These are phyloP conservation scores for Scenedesmus sp. DNA, from an alignment of 163 green algal genomes.

Conservation along the genomic window DNA sequence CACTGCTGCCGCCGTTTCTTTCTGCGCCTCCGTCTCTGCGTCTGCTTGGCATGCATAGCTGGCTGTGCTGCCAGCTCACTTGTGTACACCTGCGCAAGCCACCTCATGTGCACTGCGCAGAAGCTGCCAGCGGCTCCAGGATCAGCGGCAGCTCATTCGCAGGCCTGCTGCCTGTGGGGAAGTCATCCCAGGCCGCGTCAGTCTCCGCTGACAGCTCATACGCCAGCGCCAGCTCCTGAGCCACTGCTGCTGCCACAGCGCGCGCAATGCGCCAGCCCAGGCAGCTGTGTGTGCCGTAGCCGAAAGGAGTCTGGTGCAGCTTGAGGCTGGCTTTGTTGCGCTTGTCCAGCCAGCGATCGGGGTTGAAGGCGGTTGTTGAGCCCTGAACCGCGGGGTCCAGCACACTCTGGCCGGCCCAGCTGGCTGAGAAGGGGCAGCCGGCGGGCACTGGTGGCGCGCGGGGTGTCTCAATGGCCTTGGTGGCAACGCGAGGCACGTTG, in stretches of 20 bases:
- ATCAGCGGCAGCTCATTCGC: neutral
- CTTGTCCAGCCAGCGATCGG: slow-evolving; percentile 16
- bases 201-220: neutral
- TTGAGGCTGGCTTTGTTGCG: slow-evolving; percentile 22
- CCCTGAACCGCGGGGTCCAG: slow-evolving; percentile 13
- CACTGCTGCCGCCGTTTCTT: neutral
- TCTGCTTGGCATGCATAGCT: no score
- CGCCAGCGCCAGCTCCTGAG: neutral
- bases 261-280: slow-evolving; percentile 7
- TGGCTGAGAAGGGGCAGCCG: neutral
- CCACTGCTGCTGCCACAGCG: neutral
- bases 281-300: slow-evolving; percentile 27
- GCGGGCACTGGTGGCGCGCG: neutral
- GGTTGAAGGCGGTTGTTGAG: neutral
- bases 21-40: no score
- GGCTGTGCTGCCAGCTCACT: no score
- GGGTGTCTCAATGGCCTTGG: slow-evolving; percentile 3
- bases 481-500: slow-evolving; percentile 6
- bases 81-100: no score
- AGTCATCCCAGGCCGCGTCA: neutral
- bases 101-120: no score
- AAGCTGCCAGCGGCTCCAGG: neutral
- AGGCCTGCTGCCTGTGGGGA: neutral
- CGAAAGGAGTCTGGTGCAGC: slow-evolving; percentile 8
- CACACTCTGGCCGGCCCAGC: neutral